Evolutionary conservation across 805 yeast species (phyloP).

Genomic region (Hanseniaspora occidentalis): DNA sequence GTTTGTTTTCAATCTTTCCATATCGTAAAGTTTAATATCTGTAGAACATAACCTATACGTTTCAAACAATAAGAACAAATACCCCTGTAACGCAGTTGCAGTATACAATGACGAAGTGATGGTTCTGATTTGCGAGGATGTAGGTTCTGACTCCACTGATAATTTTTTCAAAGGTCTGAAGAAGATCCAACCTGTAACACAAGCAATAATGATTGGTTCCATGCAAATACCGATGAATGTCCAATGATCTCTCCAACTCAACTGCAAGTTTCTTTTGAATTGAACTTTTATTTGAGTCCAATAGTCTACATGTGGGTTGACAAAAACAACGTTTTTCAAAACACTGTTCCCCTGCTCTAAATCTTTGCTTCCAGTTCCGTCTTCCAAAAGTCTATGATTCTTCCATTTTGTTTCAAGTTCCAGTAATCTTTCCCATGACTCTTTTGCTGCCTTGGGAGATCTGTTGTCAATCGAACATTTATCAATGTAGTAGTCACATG

Average conservation of each 20-base stretch:
- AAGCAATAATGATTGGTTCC: constrained; percentile 41
- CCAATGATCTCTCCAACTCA: constrained; percentile 39
- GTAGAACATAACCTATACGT: constrained; percentile 41
- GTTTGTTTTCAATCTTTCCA: constrained; percentile 62
- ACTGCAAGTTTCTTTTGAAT: constrained; percentile 31
- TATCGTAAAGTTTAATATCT: constrained; percentile 43
- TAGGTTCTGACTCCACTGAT: constrained; percentile 7
- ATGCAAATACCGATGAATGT: constrained; percentile 33
- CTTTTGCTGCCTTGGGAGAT: constrained; percentile 24
- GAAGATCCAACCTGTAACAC: constrained; percentile 68
- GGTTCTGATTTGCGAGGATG: constrained; percentile 51
- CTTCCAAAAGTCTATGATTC: no score
- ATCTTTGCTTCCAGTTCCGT: no score
- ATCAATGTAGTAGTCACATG: constrained; percentile 51
- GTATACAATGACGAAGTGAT: constrained; percentile 39
- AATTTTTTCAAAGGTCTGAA: constrained; percentile 33
- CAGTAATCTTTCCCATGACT: constrained; percentile 25
- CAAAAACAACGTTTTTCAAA: constrained; percentile 4
- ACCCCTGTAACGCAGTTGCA: constrained; percentile 41
- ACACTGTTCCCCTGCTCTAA: no score
- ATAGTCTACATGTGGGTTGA: constrained; percentile 27
- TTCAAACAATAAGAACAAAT: constrained; percentile 44
- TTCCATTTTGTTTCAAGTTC: not conserved
- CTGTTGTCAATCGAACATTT: constrained; percentile 44
- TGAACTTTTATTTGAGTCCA: constrained; percentile 32